phyloP scores from a whole-genome alignment of 1,139 yeast genomes.

The Zygosaccharomyces sapae region DNA sequence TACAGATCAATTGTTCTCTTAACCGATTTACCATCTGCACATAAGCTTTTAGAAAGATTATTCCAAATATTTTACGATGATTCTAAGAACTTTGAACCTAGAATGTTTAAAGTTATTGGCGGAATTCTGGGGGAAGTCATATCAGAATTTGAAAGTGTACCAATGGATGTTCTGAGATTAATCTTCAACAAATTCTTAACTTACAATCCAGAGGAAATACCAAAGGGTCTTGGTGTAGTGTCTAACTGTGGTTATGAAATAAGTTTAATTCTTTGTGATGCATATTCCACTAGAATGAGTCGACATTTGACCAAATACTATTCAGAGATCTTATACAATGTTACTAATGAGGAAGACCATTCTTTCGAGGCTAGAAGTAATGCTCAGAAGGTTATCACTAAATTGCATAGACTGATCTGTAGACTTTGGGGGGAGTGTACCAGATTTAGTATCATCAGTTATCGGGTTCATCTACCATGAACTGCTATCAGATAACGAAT shows the following conservation, averaged over 20 bases:
- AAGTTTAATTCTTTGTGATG: slow-evolving; percentile 64
- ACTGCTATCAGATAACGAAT: slow-evolving; percentile 63
- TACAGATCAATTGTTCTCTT: slow-evolving; percentile 74
- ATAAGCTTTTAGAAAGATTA: slow-evolving; percentile 49
- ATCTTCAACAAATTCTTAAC: slow-evolving; percentile 47
- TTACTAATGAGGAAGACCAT: slow-evolving; percentile 34
- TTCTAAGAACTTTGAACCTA: slow-evolving; percentile 39
- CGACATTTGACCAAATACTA: slow-evolving; percentile 76
- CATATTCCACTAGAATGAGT: slow-evolving; percentile 70
- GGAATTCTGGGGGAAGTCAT: slow-evolving; percentile 74
- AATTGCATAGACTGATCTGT: slow-evolving; percentile 58
- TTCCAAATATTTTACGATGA: slow-evolving; percentile 64
- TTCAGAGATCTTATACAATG: slow-evolving; percentile 66
- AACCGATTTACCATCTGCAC: slow-evolving; percentile 68
- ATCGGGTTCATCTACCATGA: slow-evolving; percentile 82
- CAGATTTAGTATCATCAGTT: slow-evolving; percentile 68
- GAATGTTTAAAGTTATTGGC: slow-evolving; percentile 55
- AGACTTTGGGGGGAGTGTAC: slow-evolving; percentile 76
- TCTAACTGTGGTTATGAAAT: slow-evolving; percentile 60
- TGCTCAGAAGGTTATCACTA: slow-evolving; percentile 44
- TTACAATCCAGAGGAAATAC: slow-evolving; percentile 33
- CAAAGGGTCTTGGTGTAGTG: slow-evolving; percentile 35
- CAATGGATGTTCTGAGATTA: slow-evolving; percentile 56
- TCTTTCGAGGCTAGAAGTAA: slow-evolving; percentile 32
- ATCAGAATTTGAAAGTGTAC: slow-evolving; percentile 68